Conservation (phyloP, 768 basidiomycete species). For the Naganishia vishniacii region DNA sequence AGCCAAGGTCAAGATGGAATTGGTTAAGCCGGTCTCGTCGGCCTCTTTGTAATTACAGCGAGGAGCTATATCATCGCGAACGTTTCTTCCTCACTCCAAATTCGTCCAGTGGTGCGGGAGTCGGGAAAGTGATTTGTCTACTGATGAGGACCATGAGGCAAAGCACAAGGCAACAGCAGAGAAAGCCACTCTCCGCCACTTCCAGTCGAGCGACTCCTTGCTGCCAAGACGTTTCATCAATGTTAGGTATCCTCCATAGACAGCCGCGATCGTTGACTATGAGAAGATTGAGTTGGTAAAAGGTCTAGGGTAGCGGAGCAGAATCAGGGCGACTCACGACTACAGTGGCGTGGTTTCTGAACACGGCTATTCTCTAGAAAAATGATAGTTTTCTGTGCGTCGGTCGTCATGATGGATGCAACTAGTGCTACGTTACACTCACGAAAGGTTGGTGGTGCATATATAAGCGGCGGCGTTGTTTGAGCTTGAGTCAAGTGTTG, state of each 20-base stretch:
- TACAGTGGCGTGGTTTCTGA: too few species aligned
- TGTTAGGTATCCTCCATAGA: not conserved
- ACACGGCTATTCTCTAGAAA: too few species aligned
- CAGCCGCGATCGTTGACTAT: constrained; percentile 2
- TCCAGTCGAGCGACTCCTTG: constrained; percentile 9
- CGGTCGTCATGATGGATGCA: too few species aligned
- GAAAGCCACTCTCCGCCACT: constrained; percentile 2
- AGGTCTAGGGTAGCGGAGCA: too few species aligned
- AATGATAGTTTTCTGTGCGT: too few species aligned
- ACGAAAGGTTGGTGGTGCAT: not conserved
- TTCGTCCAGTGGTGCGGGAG: not conserved
- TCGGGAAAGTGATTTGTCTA: constrained; percentile 11
- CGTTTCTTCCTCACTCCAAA: constrained; percentile 12
- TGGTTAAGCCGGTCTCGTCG: constrained; percentile 41
- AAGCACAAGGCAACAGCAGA: constrained; percentile 19
- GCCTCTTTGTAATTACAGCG: constrained; percentile 30
- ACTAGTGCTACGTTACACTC: not conserved
- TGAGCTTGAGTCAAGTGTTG: not conserved
- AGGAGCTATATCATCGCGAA: not conserved
- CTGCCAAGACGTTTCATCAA: not conserved
- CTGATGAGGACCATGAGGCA: constrained; percentile 13
- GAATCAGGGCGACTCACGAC: not conserved
- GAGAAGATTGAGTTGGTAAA: too few species aligned
- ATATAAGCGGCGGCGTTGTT: not conserved
- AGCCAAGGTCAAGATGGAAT: constrained; percentile 64